Base-by-base conservation (phyloP, 2,329 filamentous ascomycete genomes). In the Pseudonectria buxi region DNA sequence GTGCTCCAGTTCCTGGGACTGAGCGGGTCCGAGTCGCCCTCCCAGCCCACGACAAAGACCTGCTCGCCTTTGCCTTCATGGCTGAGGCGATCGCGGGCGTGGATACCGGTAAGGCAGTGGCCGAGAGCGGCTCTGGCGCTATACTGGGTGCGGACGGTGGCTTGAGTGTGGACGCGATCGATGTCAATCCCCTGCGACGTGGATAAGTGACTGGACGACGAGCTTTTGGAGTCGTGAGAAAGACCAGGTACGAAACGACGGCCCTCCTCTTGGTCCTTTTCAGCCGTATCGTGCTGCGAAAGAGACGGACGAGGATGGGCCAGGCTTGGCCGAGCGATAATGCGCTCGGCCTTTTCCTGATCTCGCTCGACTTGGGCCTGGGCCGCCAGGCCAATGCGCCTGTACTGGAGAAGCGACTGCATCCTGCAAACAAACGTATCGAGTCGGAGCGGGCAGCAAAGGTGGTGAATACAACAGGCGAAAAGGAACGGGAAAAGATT, bases 1-100 rank as follows among this genome's bases (percentile, higher is more conserved):
- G 68, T 22, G 1, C 58, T 47, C 67, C 66, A 71, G 46, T 69
- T 69, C 9, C 60, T 59, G 12, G 68, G 68, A 36, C 69, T 61
- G n/a, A 65, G 43, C 2, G 54, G 54, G 39, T 70, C 67, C n/a
- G 56, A 45, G 2, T 57, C 57, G 3, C 53, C 57, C 37, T 49
- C 54, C 49, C 49, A 52, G 3, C 49, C 44, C 25, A 59, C 54
- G 14, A 62, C 49, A 10, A 62, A 54, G 2, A 65, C 56, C 24
- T 53, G 44, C 2, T 43, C 39, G 1, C 51, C 49, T 5, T 52
- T 38, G n/a, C 47, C 53, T 10, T 49, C 45, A 34, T 55, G 12
- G 26, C 14, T 24, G 22, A 15, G n/a, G 37, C 45, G 51, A 32
- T 59, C 48, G 18, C 49, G 40, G 4, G 54, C 57, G 3, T 53